phyloP scores from a whole-genome alignment of 257 asterid genomes.

The Solanum okadae region DNA sequence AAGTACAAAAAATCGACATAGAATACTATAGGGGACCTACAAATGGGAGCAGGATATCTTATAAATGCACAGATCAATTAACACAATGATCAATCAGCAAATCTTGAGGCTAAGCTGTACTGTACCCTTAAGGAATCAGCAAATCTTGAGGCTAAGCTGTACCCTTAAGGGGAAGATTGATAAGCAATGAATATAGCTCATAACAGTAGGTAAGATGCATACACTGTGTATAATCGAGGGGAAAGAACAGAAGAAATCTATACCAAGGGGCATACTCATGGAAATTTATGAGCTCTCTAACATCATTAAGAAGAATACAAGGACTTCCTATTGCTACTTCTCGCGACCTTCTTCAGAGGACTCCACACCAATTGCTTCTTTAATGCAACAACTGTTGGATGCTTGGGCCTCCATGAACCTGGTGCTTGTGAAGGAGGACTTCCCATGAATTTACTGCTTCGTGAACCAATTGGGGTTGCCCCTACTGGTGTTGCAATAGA shows the following conservation, averaged over 20 bases:
- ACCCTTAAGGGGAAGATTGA: neutral
- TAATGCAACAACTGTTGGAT: slow-evolving; percentile 34
- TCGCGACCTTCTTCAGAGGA: slow-evolving; percentile 24
- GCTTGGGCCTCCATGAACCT: slow-evolving; percentile 40
- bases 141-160: neutral
- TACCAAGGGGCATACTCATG: neutral
- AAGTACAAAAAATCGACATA: neutral
- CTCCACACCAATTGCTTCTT: slow-evolving; percentile 36
- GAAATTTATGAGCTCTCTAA: neutral
- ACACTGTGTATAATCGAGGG: neutral
- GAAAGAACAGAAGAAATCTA: neutral
- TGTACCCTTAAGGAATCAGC: neutral
- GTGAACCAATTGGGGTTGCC: slow-evolving; percentile 48
- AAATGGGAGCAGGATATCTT: neutral
- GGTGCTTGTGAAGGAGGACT: slow-evolving; percentile 38
- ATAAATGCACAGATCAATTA: neutral
- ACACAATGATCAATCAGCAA: neutral
- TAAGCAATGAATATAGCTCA: neutral
- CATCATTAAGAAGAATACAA: slow-evolving; percentile 8
- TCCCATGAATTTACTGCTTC: slow-evolving; percentile 52
- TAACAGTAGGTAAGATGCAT: slow-evolving; percentile 1
- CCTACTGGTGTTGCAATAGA: slow-evolving; percentile 7
- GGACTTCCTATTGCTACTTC: slow-evolving; percentile 18
- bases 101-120: neutral
- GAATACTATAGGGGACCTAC: neutral